A percentile compares a stretch with the other conserved stretches of the same genome.
phyloP scores from a whole-genome alignment of 2,329 filamentous ascomycete species.

The Coniochaeta sp. region DNA sequence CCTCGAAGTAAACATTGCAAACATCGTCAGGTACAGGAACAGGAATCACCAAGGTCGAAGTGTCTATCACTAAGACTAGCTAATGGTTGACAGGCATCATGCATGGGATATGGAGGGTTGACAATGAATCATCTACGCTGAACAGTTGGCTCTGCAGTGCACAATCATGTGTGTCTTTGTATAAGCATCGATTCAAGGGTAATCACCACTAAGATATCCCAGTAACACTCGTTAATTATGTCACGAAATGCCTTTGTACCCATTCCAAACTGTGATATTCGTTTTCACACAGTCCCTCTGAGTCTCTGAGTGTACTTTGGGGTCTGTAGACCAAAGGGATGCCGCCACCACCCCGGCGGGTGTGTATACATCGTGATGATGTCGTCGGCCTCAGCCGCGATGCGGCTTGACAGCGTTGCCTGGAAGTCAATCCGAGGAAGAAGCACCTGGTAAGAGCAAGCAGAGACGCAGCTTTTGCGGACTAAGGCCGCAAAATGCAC shows the following conservation, averaged over 20 bases:
- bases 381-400: neutral
- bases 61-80: too few relatives aligned
- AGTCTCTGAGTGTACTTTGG: neutral
- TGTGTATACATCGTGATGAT: neutral
- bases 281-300: neutral
- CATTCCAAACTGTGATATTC: neutral
- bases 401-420: neutral
- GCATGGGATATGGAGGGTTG: too few relatives aligned
- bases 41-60: too few relatives aligned
- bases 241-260: neutral
- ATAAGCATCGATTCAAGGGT: slow-evolving; percentile 1
- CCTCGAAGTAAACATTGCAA: too few relatives aligned
- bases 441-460: neutral
- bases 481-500: neutral
- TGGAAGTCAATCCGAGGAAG: neutral
- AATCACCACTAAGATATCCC: neutral
- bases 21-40: too few relatives aligned
- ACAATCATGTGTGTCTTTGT: neutral
- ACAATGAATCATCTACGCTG: too few relatives aligned
- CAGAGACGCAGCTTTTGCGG: neutral
- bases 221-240: neutral
- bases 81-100: too few relatives aligned
- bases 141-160: too few relatives aligned
- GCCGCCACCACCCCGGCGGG: neutral
- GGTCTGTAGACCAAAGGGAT: neutral